Percentiles rank a stretch among this genome's conserved stretches.
These are phyloP conservation scores for Astrothelium subdiscretum DNA, from an alignment of 495 filamentous ascomycete genomes.

Conservation along the genomic window DNA sequence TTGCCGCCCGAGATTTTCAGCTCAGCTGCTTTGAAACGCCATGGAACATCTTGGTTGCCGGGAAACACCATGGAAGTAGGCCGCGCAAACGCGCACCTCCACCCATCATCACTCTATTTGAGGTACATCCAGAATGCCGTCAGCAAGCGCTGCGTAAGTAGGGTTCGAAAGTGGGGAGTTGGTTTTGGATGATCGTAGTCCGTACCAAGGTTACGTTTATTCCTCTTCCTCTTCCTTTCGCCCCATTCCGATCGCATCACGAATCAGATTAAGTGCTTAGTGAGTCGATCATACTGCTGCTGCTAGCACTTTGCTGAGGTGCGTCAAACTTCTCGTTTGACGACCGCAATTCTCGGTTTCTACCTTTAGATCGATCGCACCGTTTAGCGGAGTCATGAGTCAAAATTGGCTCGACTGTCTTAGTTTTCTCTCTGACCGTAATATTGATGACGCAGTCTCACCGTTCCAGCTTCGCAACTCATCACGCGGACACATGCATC, in stretches of 20 bases:
- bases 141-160: neutral
- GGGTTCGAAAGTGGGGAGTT: neutral
- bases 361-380: too few relatives aligned
- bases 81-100: neutral
- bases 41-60: neutral
- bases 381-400: too few relatives aligned
- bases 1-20: neutral
- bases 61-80: neutral
- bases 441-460: too few relatives aligned
- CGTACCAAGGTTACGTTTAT: neutral
- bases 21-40: neutral
- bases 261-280: neutral
- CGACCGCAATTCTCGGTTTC: too few relatives aligned
- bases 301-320: too few relatives aligned
- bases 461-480: too few relatives aligned
- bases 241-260: neutral
- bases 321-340: too few relatives aligned
- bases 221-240: neutral
- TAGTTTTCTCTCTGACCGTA: too few relatives aligned
- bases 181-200: neutral
- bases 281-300: too few relatives aligned
- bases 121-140: neutral
- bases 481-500: too few relatives aligned
- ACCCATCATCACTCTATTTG: neutral
- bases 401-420: too few relatives aligned